Base-by-base conservation (phyloP, 176 grass and related monocot species). In the Secale cereale region DNA sequence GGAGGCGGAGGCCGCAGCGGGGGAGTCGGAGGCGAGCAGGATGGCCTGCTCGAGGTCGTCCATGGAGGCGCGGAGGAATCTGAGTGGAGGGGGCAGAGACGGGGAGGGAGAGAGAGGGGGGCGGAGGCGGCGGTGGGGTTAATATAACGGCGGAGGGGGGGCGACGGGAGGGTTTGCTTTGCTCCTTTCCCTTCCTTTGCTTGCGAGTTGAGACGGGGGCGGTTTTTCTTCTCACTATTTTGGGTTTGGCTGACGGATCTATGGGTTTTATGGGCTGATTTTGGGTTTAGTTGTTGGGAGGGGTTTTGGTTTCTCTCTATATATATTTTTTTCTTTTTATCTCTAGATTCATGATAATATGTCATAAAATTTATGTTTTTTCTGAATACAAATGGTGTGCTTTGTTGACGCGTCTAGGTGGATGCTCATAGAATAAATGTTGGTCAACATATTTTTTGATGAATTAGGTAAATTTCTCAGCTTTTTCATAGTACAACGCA, bases 1-100 rank as follows among this genome's bases (percentile, higher is more conserved):
- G 20, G 86, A 85, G 4, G 86, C 77, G 27, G 83, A 77, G n/a
- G 78, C 85, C 13, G 83, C 82, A 48, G 65, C 87, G 30, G 71
- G 78, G 29, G 87, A 87, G 59, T 99, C 93, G 77, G 91, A 91
- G 7, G 84, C 88, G 30, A 99, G 81, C 59, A 96, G 79, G 72
- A 99, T 99, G 83, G 93, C 97, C 88, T 91, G 83, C 89, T 99
- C 93, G 39, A 99, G 91, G 80, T 99, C 97, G 80, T 99, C 91
- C 97, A 99, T 99, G 86, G 87, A 62, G 88, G 85, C 27, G 71
- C 29, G 62, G 76, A 89, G 91, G 64, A 91, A 87, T 91, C 77
- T 84, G 84, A 70, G 79, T 30, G 57, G 78, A 7, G 32, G 52
- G 45, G 59, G 35, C 43, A 59, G 20, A 37, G 70, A 69, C 36